These are phyloP conservation scores for Thymus quinquecostatus DNA, from an alignment of 257 asterid species.

Conservation along the genomic window DNA sequence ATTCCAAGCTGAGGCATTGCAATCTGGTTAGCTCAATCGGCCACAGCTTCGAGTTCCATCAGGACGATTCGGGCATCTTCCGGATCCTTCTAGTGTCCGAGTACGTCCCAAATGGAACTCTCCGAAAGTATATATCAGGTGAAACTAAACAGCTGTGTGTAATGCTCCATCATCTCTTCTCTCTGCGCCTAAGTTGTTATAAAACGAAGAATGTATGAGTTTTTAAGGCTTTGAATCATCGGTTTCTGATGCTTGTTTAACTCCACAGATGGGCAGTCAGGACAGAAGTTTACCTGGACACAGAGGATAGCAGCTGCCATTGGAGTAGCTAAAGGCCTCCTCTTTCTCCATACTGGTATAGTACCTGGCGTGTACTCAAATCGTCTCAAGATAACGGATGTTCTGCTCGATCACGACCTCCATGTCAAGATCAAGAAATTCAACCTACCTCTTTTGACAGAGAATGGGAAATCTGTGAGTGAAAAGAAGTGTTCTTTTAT, in stretches of 20 bases:
- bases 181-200: too few relatives aligned
- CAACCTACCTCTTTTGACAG: constrained; percentile 61
- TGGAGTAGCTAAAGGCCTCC: constrained; percentile 76
- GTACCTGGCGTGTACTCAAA: constrained; percentile 79
- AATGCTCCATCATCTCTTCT: not conserved
- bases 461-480: constrained; percentile 54
- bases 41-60: constrained; percentile 76
- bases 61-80: constrained; percentile 62
- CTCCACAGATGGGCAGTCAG: constrained; percentile 46
- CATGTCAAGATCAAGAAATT: constrained; percentile 77
- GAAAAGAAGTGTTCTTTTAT: not conserved
- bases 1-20: constrained; percentile 67
- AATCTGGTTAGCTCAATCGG: constrained; percentile 81
- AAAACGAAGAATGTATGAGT: not conserved
- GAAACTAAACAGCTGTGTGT: not conserved
- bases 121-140: constrained; percentile 71
- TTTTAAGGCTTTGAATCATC: not conserved
- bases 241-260: not conserved
- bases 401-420: constrained; percentile 65
- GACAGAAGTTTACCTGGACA: constrained; percentile 60
- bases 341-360: constrained; percentile 84
- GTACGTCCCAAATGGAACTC: constrained; percentile 62
- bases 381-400: constrained; percentile 64
- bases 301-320: constrained; percentile 74
- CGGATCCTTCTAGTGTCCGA: constrained; percentile 66